Conservation (phyloP, 1,139 yeast species). For the Hansenula anomala region DNA sequence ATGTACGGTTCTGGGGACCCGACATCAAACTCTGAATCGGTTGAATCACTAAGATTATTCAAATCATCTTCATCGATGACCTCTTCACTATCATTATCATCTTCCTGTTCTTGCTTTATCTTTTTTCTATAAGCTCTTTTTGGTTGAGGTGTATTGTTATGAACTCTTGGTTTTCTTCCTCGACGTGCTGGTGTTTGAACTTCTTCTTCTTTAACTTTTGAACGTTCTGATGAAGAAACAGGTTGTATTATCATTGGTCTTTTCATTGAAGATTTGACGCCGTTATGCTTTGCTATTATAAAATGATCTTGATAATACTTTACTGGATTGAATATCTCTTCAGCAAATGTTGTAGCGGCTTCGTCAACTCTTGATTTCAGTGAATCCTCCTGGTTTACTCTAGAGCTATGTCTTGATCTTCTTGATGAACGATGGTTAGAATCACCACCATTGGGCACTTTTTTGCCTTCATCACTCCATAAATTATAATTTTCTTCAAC, state of each 20-base stretch:
- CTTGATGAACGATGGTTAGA: slow-evolving; percentile 17
- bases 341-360: slow-evolving; percentile 10
- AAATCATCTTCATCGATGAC: slow-evolving; percentile 11
- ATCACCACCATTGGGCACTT: slow-evolving; percentile 6
- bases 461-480: slow-evolving; percentile 10
- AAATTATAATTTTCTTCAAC: slow-evolving; percentile 20
- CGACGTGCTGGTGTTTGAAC: neutral
- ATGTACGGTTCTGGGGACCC: slow-evolving; percentile 13
- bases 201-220: neutral
- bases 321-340: slow-evolving; percentile 15
- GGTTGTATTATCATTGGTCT: neutral
- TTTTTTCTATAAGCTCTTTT: neutral
- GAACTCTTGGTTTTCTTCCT: too few species aligned
- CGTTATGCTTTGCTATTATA: slow-evolving; percentile 5
- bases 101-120: slow-evolving; percentile 3
- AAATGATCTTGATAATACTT: slow-evolving; percentile 16
- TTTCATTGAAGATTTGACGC: neutral
- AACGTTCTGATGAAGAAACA: neutral
- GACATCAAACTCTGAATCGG: slow-evolving; percentile 16
- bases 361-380: slow-evolving; percentile 19
- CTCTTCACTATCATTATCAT: neutral
- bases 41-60: slow-evolving; percentile 2
- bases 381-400: slow-evolving; percentile 21
- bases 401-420: slow-evolving; percentile 21
- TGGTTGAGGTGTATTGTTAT: too few species aligned